Percentiles rank a stretch among this genome's conserved stretches.
Conservation (phyloP, 2,329 filamentous ascomycete genomes). For the Metarhizium brunneum region DNA sequence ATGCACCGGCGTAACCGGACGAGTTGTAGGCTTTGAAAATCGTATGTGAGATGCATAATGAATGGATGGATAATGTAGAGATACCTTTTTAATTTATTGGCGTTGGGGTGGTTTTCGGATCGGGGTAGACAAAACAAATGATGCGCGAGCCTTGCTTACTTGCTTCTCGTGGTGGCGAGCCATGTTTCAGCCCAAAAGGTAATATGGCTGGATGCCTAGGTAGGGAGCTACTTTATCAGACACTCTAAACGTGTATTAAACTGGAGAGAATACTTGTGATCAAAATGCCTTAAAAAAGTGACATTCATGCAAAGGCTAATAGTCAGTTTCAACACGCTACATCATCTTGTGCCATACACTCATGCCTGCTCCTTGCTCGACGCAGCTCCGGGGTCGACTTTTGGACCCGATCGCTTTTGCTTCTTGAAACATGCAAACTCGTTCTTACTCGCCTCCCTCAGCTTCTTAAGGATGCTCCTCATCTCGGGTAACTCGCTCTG, state of each 20-base stretch:
- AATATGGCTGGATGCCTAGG: too few species aligned
- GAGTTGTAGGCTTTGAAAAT: neutral
- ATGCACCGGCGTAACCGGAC: constrained; percentile 10
- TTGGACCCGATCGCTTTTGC: constrained; percentile 35
- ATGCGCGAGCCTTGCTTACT: neutral
- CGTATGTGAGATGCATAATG: constrained; percentile 19
- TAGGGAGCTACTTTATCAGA: too few species aligned
- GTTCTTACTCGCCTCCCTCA: constrained; percentile 71
- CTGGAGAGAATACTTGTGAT: too few species aligned
- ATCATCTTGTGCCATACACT: neutral
- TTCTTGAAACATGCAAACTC: constrained; percentile 84
- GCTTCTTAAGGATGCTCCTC: constrained; percentile 73
- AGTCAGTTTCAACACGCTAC: neutral
- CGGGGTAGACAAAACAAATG: neutral
- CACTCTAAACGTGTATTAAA: too few species aligned
- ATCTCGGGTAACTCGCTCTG: constrained; percentile 87
- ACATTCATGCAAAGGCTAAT: neutral
- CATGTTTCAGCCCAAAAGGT: neutral
- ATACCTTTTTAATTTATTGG: neutral
- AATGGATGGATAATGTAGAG: constrained; percentile 15
- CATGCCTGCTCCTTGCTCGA: neutral
- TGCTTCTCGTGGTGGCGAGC: neutral
- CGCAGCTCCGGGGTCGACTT: constrained; percentile 18
- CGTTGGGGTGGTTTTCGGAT: constrained; percentile 14
- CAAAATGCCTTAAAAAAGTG: neutral